These are phyloP conservation scores for Neotropicomus parvogracilis DNA, from an alignment of 1,284 basidiomycete species.

Conservation along the genomic window DNA sequence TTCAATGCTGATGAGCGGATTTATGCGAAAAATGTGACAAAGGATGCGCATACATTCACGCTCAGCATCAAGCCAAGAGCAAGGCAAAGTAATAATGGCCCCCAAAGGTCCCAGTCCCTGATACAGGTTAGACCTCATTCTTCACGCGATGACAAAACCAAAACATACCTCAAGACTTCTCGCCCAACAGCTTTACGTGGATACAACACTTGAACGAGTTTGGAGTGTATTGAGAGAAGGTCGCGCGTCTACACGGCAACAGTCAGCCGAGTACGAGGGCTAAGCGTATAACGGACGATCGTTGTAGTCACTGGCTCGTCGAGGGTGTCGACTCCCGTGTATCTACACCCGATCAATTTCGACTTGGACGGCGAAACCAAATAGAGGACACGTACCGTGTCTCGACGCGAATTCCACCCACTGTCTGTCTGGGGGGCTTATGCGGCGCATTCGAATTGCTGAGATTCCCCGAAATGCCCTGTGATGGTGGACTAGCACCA, in stretches of 20 bases:
- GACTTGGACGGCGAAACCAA: not conserved
- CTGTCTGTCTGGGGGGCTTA: conserved; percentile 52
- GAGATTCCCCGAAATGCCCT: conserved; percentile 68
- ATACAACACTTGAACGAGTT: conserved; percentile 89
- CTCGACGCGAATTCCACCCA: conserved; percentile 85
- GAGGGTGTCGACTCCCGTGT: conserved; percentile 78
- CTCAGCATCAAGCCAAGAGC: conserved; percentile 84
- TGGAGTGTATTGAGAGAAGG: conserved; percentile 83
- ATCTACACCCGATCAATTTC: conserved; percentile 41
- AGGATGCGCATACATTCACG: conserved; percentile 62
- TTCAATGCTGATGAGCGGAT: conserved; percentile 31
- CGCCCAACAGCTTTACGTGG: conserved; percentile 74
- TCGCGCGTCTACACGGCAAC: conserved; percentile 68
- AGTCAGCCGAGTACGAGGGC: conserved; percentile 10
- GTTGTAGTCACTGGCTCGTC: conserved; percentile 89
- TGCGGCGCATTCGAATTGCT: conserved; percentile 46
- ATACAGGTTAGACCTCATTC: conserved; percentile 11
- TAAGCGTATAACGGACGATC: conserved; percentile 60
- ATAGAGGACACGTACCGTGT: conserved; percentile 57
- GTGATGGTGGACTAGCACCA: conserved; percentile 28
- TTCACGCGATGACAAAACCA: not conserved
- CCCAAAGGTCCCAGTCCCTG: conserved; percentile 97
- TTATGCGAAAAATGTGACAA: not conserved
- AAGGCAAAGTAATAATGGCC: conserved; percentile 84
- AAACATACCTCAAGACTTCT: conserved; percentile 75